A percentile compares a stretch with the other conserved stretches of the same genome.
These are phyloP conservation scores for Nitzschia inconspicua DNA, from an alignment of 108 stramenopile genomes.

Conservation along the genomic window DNA sequence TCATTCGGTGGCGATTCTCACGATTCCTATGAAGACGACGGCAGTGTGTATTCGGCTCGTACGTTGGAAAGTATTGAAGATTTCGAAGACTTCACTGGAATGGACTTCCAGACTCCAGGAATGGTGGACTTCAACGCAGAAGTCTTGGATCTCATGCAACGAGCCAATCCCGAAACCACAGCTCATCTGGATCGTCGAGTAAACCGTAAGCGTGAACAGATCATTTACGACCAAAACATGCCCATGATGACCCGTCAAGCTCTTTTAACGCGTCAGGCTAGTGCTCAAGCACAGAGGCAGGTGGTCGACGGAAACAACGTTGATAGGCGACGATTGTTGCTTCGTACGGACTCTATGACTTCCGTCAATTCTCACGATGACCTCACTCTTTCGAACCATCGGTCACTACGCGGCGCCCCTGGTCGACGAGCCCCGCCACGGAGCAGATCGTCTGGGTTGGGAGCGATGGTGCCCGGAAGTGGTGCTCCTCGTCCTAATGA, in stretches of 20 bases:
- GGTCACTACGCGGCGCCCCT: constrained; percentile 9
- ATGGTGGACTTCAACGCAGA: constrained; percentile 36
- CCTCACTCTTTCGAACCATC: constrained; percentile 12
- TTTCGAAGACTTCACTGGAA: constrained; percentile 24
- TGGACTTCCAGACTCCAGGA: constrained; percentile 32
- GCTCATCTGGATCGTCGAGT: constrained; percentile 29
- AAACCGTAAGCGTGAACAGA: constrained; percentile 17
- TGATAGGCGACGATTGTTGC: constrained; percentile 12
- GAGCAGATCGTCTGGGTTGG: constrained; percentile 25
- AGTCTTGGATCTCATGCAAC: constrained; percentile 32
- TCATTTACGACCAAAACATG: constrained; percentile 38
- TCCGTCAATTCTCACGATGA: constrained; percentile 11
- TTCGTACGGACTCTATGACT: constrained; percentile 29
- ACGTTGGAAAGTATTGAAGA: constrained; percentile 33
- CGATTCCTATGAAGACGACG: constrained; percentile 17
- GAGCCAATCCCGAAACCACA: constrained; percentile 34
- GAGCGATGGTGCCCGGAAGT: neutral
- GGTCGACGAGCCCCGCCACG: constrained; percentile 29
- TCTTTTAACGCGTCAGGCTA: constrained; percentile 30
- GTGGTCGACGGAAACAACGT: constrained; percentile 25
- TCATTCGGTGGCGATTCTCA: constrained; percentile 14
- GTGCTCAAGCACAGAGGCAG: constrained; percentile 20
- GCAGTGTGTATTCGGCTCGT: constrained; percentile 1
- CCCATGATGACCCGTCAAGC: constrained; percentile 44
- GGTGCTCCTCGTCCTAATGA: neutral